Percentiles rank a stretch among this genome's conserved stretches.
phyloP scores from a whole-genome alignment of 805 yeast species.

The Teunomyces gatunensis region DNA sequence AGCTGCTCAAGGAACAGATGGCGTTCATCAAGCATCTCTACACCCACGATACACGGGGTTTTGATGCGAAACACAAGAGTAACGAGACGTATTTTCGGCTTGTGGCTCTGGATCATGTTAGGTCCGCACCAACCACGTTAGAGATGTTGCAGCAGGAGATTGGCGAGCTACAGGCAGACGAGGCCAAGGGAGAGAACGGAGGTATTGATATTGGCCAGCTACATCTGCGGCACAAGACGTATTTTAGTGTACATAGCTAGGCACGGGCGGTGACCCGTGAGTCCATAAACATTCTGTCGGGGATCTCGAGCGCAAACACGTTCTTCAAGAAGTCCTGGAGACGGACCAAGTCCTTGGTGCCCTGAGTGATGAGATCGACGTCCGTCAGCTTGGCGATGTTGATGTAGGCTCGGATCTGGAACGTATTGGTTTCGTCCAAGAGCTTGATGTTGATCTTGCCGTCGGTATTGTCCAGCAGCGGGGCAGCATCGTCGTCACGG shows the following conservation, averaged over 20 bases:
- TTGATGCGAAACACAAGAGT: constrained; percentile 6
- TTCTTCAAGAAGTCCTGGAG: constrained; percentile 68
- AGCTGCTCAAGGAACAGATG: constrained; percentile 46
- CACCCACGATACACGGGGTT: constrained; percentile 7
- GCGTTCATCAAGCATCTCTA: constrained; percentile 49
- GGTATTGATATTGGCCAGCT: constrained; percentile 6
- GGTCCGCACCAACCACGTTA: constrained; percentile 23
- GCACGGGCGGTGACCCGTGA: constrained; percentile 46
- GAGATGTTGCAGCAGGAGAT: constrained; percentile 9
- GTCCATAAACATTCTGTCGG: constrained; percentile 81
- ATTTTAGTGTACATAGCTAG: constrained; percentile 4
- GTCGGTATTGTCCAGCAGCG: constrained; percentile 6
- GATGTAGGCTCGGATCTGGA: constrained; percentile 63
- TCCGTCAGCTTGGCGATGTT: constrained; percentile 73
- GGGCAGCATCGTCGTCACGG: constrained; percentile 27
- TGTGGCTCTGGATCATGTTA: constrained; percentile 31
- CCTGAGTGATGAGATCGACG: constrained; percentile 64
- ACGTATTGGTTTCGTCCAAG: constrained; percentile 54
- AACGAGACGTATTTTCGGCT: constrained; percentile 32
- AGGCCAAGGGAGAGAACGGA: constrained; percentile 10
- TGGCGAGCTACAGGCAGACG: constrained; percentile 4
- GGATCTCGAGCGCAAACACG: constrained; percentile 64
- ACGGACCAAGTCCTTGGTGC: constrained; percentile 58
- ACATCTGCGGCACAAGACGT: constrained; percentile 2
- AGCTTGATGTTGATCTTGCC: constrained; percentile 31